A percentile compares a stretch with the other conserved stretches of the same genome.
Conservation (phyloP, 352 stramenopile genomes). For the Phytophthora agathidicida region DNA sequence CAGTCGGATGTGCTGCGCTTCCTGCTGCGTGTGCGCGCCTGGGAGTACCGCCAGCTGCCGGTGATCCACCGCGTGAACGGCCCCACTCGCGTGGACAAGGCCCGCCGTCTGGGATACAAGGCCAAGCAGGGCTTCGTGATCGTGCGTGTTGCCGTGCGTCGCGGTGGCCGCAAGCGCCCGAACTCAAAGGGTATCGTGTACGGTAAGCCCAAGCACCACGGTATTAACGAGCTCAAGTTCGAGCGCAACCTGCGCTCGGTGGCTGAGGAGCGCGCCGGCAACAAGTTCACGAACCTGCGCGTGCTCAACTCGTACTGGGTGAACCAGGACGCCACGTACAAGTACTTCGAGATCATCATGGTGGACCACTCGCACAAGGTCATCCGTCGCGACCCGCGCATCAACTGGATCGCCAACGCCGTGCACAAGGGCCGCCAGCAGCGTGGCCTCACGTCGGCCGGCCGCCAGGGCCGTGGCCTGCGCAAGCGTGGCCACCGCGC, state of each 20-base stretch:
- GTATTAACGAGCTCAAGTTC: slow-evolving; percentile 99
- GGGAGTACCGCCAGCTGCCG: slow-evolving; percentile 99
- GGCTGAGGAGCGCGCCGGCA: slow-evolving; percentile 98
- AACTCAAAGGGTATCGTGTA: slow-evolving; percentile 99
- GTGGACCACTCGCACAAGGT: slow-evolving; percentile 98
- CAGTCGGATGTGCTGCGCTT: slow-evolving; percentile 99
- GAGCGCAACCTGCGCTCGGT: slow-evolving; percentile 98
- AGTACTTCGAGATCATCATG: slow-evolving; percentile 99
- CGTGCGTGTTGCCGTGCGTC: slow-evolving; percentile 97
- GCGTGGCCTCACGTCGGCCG: slow-evolving; percentile 98
- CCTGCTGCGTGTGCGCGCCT: slow-evolving; percentile 97
- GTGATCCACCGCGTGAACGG: slow-evolving; percentile 95
- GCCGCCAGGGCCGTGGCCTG: slow-evolving; percentile 96
- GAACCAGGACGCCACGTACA: slow-evolving; percentile 99
- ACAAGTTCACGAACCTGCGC: slow-evolving; percentile 97
- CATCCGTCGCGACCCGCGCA: slow-evolving; percentile 98
- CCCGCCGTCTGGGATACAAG: slow-evolving; percentile 99
- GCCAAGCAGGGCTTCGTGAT: slow-evolving; percentile 99
- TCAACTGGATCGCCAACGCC: slow-evolving; percentile 99
- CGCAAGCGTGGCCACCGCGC: slow-evolving; percentile 98
- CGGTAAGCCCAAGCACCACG: slow-evolving; percentile 99
- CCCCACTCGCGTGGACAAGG: slow-evolving; percentile 99
- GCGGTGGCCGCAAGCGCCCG: slow-evolving; percentile 98
- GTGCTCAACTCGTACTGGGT: slow-evolving; percentile 99
- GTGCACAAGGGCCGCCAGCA: slow-evolving; percentile 99